Percentiles rank a stretch among this genome's conserved stretches.
Conservation (phyloP, 176 grass and related monocot genomes). For the Luzula sylvatica region DNA sequence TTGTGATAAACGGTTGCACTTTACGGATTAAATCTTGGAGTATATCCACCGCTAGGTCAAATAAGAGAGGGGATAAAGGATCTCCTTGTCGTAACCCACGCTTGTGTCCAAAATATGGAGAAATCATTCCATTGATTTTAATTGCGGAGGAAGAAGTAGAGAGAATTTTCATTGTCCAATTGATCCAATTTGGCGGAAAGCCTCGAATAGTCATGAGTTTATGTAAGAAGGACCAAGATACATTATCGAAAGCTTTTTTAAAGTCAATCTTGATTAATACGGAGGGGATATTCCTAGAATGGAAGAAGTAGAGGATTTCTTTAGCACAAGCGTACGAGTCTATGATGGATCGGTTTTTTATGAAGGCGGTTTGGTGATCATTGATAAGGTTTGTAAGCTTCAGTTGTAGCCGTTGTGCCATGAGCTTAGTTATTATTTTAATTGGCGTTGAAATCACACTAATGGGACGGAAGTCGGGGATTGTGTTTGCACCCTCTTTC, state of each 20-base stretch:
- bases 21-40: neutral
- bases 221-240: neutral
- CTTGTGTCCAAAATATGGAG: neutral
- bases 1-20: neutral
- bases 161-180: neutral
- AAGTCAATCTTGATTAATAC: neutral
- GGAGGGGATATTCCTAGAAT: neutral
- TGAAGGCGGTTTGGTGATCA: too few species aligned
- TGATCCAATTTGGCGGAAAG: neutral
- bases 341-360: too few species aligned
- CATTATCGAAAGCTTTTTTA: neutral
- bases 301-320: neutral
- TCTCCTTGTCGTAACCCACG: neutral
- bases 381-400: too few species aligned
- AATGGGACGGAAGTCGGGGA: neutral
- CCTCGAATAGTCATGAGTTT: neutral
- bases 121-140: neutral
- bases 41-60: neutral
- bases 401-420: too few species aligned
- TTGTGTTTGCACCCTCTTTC: neutral
- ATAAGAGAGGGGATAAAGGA: neutral
- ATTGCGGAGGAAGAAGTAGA: neutral
- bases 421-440: neutral
- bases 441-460: neutral
- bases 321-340: too few species aligned